A percentile compares a stretch with the other conserved stretches of the same genome.
Conservation (phyloP, 768 basidiomycete species). For the Auriscalpium microsporum region DNA sequence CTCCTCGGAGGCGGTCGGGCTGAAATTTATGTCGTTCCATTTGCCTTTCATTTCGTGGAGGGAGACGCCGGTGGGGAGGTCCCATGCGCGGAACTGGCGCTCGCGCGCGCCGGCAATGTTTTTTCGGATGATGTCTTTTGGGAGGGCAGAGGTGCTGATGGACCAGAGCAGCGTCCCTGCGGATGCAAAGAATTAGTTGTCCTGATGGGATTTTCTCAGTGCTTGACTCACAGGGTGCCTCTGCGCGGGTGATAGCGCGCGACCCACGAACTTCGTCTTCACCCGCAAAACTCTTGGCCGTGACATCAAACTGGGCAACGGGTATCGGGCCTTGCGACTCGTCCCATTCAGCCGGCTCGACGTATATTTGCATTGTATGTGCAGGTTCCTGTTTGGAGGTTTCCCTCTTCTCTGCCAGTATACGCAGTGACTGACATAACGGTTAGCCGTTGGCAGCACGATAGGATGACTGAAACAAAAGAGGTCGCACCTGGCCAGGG, state of each 20-base stretch:
- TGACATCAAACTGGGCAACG: conserved; percentile 53
- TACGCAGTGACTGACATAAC: conserved; percentile 40
- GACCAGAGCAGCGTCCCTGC: conserved; percentile 60
- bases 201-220: background rate
- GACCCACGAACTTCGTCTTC: conserved; percentile 27
- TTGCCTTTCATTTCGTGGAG: conserved; percentile 26
- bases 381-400: conserved; percentile 30
- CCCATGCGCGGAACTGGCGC: conserved; percentile 39
- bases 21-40: conserved; percentile 38
- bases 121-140: conserved; percentile 27
- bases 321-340: conserved; percentile 31
- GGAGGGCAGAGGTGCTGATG: conserved; percentile 32
- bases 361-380: conserved; percentile 49
- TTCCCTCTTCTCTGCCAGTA: conserved; percentile 40
- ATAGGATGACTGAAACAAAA: background rate
- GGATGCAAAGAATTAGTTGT: background rate
- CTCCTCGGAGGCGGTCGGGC: conserved; percentile 6
- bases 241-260: conserved; percentile 26
- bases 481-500: conserved; percentile 50
- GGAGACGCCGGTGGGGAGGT: conserved; percentile 42
- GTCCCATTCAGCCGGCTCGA: conserved; percentile 52
- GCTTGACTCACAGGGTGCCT: conserved; percentile 23
- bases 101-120: conserved; percentile 26
- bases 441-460: background rate
- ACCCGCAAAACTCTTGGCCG: conserved; percentile 36